phyloP scores from a whole-genome alignment of 2,329 filamentous ascomycete species.

The Fusarium beomiforme region DNA sequence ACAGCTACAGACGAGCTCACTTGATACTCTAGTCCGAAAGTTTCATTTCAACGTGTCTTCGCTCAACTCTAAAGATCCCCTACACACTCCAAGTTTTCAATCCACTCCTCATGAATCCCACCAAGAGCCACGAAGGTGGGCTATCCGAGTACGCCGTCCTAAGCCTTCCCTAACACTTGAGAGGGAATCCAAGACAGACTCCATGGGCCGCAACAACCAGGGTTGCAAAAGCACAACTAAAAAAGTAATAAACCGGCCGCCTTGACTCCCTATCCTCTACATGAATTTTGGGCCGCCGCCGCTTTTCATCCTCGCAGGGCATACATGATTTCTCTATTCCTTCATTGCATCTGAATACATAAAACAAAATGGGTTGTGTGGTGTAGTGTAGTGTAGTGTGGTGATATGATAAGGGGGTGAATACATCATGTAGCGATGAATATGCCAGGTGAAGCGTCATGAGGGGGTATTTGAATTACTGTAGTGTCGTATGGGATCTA shows the following conservation, averaged over 20 bases:
- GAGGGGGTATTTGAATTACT: slow-evolving; percentile 53
- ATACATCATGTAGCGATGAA: slow-evolving; percentile 39
- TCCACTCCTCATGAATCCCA: slow-evolving; percentile 31
- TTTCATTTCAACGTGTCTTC: slow-evolving; percentile 35
- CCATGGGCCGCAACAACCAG: slow-evolving; percentile 35
- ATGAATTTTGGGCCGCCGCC: slow-evolving; percentile 53
- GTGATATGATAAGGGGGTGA: slow-evolving; percentile 29
- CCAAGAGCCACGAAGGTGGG: slow-evolving; percentile 31
- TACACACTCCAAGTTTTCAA: slow-evolving; percentile 44
- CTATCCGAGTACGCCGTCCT: slow-evolving; percentile 40
- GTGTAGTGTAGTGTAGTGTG: slow-evolving; percentile 37
- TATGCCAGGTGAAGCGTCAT: slow-evolving; percentile 47
- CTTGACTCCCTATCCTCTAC: slow-evolving; percentile 55
- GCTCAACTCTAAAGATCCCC: slow-evolving; percentile 39
- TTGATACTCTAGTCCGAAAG: slow-evolving; percentile 46
- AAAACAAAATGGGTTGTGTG: slow-evolving; percentile 43
- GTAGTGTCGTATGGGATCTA: slow-evolving; percentile 51
- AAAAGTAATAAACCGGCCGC: slow-evolving; percentile 44
- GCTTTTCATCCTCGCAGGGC: slow-evolving; percentile 48
- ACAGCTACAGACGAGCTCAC: slow-evolving; percentile 45
- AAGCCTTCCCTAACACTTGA: slow-evolving; percentile 49
- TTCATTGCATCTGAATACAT: slow-evolving; percentile 45
- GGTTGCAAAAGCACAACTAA: slow-evolving; percentile 37
- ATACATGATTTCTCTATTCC: slow-evolving; percentile 57
- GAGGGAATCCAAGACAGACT: slow-evolving; percentile 45